Evolutionary conservation across 2,329 filamentous ascomycete genomes (phyloP).

Genomic region (Aspergillus vadensis): DNA sequence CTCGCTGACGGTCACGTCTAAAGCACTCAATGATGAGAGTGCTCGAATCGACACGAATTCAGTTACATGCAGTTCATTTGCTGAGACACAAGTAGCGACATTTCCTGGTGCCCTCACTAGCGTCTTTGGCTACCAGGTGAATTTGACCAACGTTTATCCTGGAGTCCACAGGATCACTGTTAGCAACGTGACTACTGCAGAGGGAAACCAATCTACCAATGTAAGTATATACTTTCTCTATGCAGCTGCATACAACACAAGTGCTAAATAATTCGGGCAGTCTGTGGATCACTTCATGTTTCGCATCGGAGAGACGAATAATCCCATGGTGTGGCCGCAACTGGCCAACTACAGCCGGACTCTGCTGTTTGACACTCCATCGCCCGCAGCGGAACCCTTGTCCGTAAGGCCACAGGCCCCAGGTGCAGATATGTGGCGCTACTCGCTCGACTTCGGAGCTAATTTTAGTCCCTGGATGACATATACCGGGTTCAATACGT

Average conservation of each 20-base stretch:
- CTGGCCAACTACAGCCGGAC: conserved; percentile 59
- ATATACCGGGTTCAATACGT: conserved; percentile 55
- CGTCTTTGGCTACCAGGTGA: conserved; percentile 55
- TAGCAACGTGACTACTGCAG: conserved; percentile 51
- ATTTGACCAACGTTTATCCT: conserved; percentile 57
- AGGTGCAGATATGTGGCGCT: conserved; percentile 63
- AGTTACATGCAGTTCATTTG: conserved; percentile 49
- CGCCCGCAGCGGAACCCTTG: conserved; percentile 41
- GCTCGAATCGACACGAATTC: conserved; percentile 48
- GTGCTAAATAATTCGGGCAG: not conserved
- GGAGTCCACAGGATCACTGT: conserved; percentile 61
- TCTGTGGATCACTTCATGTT: conserved; percentile 59
- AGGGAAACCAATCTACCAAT: conserved; percentile 49
- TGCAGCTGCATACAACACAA: not conserved
- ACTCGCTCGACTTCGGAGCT: conserved; percentile 61
- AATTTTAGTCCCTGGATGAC: conserved; percentile 60
- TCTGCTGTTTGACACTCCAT: conserved; percentile 46
- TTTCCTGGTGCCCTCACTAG: conserved; percentile 56
- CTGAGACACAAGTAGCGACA: conserved; percentile 14
- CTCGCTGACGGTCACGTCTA: conserved; percentile 55
- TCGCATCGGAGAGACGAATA: conserved; percentile 57
- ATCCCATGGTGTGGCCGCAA: conserved; percentile 60
- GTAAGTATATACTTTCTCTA: conserved; percentile 23
- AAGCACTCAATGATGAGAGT: conserved; percentile 37
- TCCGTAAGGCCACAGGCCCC: conserved; percentile 59